Conservation (phyloP, 1,139 yeast species). For the Hyphopichia buzzinii region DNA sequence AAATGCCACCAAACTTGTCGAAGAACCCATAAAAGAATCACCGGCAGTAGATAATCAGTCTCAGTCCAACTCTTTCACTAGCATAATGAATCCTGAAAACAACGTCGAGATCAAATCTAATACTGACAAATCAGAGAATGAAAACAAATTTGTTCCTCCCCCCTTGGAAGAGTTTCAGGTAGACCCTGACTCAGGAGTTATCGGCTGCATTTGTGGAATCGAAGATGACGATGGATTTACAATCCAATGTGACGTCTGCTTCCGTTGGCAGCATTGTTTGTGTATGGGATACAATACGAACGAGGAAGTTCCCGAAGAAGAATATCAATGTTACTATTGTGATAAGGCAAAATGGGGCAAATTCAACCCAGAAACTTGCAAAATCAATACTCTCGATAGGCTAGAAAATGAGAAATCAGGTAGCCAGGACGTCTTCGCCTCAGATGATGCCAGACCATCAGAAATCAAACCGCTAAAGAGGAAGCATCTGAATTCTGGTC, state of each 20-base stretch:
- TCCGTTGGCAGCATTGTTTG: constrained; percentile 90
- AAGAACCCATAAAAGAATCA: background rate
- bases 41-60: too few relatives aligned
- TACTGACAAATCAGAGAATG: background rate
- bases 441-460: background rate
- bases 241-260: constrained; percentile 88
- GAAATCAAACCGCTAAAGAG: constrained; percentile 16
- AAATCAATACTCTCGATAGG: constrained; percentile 35
- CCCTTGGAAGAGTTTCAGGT: constrained; percentile 52
- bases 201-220: constrained; percentile 85
- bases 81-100: constrained; percentile 1
- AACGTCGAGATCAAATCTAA: background rate
- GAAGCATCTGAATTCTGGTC: constrained; percentile 27
- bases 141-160: constrained; percentile 18
- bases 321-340: constrained; percentile 78
- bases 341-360: constrained; percentile 55
- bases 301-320: constrained; percentile 77
- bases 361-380: constrained; percentile 42
- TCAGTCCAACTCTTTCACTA: background rate
- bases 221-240: constrained; percentile 96
- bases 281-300: constrained; percentile 78
- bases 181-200: constrained; percentile 78
- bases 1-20: background rate
- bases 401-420: constrained; percentile 24
- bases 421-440: constrained; percentile 8